phyloP scores from a whole-genome alignment of 2,329 filamentous ascomycete genomes.

The Cladosporium cucumerinum region DNA sequence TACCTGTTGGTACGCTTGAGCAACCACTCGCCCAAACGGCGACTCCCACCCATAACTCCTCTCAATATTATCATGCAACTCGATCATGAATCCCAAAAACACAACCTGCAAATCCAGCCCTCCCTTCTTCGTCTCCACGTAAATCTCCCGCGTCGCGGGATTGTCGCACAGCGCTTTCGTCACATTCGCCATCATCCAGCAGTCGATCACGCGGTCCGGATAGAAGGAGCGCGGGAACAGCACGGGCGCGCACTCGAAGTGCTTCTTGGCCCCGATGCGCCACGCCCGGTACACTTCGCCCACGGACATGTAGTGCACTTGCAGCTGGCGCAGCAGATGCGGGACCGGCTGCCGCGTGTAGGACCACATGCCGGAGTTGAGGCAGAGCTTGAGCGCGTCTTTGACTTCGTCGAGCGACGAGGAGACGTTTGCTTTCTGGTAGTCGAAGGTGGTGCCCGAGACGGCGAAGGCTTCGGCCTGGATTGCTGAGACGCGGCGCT shows the following conservation, averaged over 20 bases:
- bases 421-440: slow-evolving; percentile 25
- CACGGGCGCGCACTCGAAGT: slow-evolving; percentile 50
- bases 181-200: slow-evolving; percentile 30
- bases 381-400: slow-evolving; percentile 29
- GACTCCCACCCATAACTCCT: slow-evolving; percentile 42
- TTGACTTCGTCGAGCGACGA: slow-evolving; percentile 27
- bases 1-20: slow-evolving; percentile 23
- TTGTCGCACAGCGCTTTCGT: slow-evolving; percentile 21
- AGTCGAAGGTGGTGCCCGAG: slow-evolving; percentile 25
- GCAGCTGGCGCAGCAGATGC: slow-evolving; percentile 52
- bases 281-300: slow-evolving; percentile 48
- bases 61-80: slow-evolving; percentile 39
- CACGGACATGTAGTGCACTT: slow-evolving; percentile 46
- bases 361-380: slow-evolving; percentile 43
- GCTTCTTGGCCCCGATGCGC: slow-evolving; percentile 50
- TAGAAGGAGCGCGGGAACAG: slow-evolving; percentile 50
- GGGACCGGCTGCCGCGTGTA: slow-evolving; percentile 54
- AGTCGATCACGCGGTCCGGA: slow-evolving; percentile 54
- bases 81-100: slow-evolving; percentile 42
- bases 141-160: slow-evolving; percentile 22
- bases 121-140: slow-evolving; percentile 31
- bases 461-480: slow-evolving; percentile 29
- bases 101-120: slow-evolving; percentile 43
- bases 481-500: slow-evolving; percentile 25
- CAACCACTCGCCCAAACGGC: slow-evolving; percentile 31